Conservation (phyloP, 139 green algal genomes). For the Tetratostichococcus sp. region DNA sequence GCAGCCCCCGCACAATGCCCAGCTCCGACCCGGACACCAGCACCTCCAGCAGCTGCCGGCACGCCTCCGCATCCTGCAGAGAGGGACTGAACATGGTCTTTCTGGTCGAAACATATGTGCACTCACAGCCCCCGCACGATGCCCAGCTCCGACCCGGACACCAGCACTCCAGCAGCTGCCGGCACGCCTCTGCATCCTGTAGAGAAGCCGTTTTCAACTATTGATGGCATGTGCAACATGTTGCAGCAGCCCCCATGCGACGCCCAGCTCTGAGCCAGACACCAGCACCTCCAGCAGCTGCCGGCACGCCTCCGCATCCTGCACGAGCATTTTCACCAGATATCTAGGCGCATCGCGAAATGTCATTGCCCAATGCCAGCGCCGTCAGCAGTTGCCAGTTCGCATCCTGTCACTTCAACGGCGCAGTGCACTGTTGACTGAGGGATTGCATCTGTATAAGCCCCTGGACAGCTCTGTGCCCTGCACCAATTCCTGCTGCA, state of each 20-base stretch:
- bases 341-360: too few relatives aligned
- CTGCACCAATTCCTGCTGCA: too few relatives aligned
- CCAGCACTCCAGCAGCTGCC: neutral
- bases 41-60: neutral
- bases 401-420: too few relatives aligned
- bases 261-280: neutral
- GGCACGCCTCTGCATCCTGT: neutral
- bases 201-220: neutral
- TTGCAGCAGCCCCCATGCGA: neutral
- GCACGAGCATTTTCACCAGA: too few relatives aligned
- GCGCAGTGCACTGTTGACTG: too few relatives aligned
- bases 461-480: too few relatives aligned
- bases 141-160: neutral
- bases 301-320: neutral
- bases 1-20: neutral
- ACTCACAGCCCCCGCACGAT: neutral
- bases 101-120: too few relatives aligned
- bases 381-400: too few relatives aligned
- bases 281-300: slow-evolving; percentile 1
- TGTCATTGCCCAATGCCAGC: too few relatives aligned
- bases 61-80: neutral
- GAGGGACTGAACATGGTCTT: too few relatives aligned
- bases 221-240: too few relatives aligned
- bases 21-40: neutral
- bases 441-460: too few relatives aligned